Base-by-base conservation (phyloP, 768 basidiomycete species). In the Tephrocybe sp. region DNA sequence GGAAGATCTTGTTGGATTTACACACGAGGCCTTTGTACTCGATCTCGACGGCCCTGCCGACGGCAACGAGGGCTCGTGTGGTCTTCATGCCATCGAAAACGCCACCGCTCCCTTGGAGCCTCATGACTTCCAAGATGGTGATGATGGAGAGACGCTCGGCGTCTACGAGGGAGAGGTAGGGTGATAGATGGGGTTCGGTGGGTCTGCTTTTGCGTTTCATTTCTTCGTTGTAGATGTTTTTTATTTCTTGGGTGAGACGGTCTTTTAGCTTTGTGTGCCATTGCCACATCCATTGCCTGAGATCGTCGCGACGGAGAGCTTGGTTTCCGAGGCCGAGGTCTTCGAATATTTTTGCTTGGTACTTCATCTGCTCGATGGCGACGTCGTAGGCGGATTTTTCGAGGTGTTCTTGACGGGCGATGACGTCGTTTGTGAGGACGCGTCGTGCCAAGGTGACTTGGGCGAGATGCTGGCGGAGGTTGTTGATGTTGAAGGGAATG, bases 61-160 rank as follows among this genome's bases (percentile, higher is more conserved):
- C 78, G 0, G 77, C 67, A 18, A 97, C 70, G 51, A 97, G 73
- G 0, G 89, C 91, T 0, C 91, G 77, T 1, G 93, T 79, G 0
- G 91, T 86, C 67, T 97, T 95, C 86, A 95, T 91, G 3, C 94
- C 94, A 33, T 85, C 81, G 0, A 73, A 58, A n/a, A 93, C 75
- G 11, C 90, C 89, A 5, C 90, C 88, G 1, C 79, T 73, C 5
- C 88, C 86, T 25, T 85, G 80, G 10, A 93, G 64, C 4, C 89
- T 80, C 86, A 97, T 88, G 34, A 92, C 64, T 64, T 97, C 94
- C 30, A 94, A 75, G 58, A 97, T 92, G 9, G 90, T 88, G 59
- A 98, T 83, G 15, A 95, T 72, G 0, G 92, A 93, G 6, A 97
- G 77, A 53, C 84, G 88, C 45, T 90, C 83, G 0, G 88, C 74